Percentiles rank a stretch among this genome's conserved stretches.
phyloP scores from a whole-genome alignment of 1,139 yeast species.

The Blastobotrys buckinghamii region DNA sequence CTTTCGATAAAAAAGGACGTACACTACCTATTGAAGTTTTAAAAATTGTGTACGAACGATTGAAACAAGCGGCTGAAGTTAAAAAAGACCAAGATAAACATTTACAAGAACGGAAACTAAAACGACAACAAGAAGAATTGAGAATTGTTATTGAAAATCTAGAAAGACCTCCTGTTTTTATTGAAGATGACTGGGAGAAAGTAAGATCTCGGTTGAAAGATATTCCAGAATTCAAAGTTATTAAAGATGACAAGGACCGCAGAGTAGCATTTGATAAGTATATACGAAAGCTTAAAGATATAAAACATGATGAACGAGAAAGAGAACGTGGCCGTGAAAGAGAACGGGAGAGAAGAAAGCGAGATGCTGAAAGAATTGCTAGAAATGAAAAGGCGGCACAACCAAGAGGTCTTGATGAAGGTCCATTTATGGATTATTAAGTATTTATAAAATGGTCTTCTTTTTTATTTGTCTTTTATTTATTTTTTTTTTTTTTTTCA shows the following conservation, averaged over 20 bases:
- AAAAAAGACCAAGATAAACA: slow-evolving; percentile 31
- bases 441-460: no score
- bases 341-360: slow-evolving; percentile 10
- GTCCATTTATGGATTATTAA: slow-evolving; percentile 26
- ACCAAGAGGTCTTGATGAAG: slow-evolving; percentile 24
- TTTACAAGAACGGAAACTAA: slow-evolving; percentile 32
- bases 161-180: slow-evolving; percentile 27
- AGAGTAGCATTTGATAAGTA: slow-evolving; percentile 33
- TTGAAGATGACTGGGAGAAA: slow-evolving; percentile 37
- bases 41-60: slow-evolving; percentile 7
- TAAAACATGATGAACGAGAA: slow-evolving; percentile 20
- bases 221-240: slow-evolving; percentile 34
- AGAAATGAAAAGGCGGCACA: slow-evolving; percentile 15
- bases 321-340: slow-evolving; percentile 21
- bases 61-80: slow-evolving; percentile 3
- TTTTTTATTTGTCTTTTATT: no score
- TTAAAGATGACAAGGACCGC: slow-evolving; percentile 34
- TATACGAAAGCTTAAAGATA: slow-evolving; percentile 27
- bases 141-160: slow-evolving; percentile 33
- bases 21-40: slow-evolving; percentile 10
- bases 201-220: slow-evolving; percentile 31
- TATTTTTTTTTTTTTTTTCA: not conserved
- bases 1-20: slow-evolving; percentile 13
- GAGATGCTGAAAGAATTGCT: slow-evolving; percentile 17
- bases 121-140: slow-evolving; percentile 37